Conservation (phyloP, 1,284 basidiomycete genomes). For the Ceratobasidium sp. region DNA sequence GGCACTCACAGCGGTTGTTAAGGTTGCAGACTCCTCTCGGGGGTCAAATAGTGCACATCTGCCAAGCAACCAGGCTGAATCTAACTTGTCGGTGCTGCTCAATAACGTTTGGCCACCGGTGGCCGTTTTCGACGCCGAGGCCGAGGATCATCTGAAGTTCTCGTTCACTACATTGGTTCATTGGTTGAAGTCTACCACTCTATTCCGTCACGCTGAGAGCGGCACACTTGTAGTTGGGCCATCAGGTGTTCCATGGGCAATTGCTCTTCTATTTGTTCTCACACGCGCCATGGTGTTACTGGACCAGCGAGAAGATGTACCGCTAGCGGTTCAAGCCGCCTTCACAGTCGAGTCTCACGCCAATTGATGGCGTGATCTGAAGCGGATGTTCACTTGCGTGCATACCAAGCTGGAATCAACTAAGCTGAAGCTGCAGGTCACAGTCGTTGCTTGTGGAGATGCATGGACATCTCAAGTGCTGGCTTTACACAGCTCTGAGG, state of each 20-base stretch:
- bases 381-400: no score
- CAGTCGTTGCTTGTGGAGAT: no score
- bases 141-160: not conserved
- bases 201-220: not conserved
- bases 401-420: no score
- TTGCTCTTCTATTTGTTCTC: not conserved
- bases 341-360: not conserved
- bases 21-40: not conserved
- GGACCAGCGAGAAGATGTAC: not conserved
- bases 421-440: no score
- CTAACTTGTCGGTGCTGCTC: not conserved
- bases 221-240: not conserved
- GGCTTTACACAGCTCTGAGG: no score
- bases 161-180: not conserved
- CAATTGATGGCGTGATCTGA: no score
- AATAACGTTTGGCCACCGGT: not conserved
- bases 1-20: not conserved
- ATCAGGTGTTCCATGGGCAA: not conserved
- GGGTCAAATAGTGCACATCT: not conserved
- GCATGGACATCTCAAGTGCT: no score
- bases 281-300: not conserved
- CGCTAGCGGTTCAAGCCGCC: not conserved
- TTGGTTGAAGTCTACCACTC: not conserved
- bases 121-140: not conserved
- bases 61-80: not conserved